A percentile compares a stretch with the other conserved stretches of the same genome.
These are phyloP conservation scores for Gnaphalium uliginosum DNA, from an alignment of 129 eudicot species.

Conservation along the genomic window DNA sequence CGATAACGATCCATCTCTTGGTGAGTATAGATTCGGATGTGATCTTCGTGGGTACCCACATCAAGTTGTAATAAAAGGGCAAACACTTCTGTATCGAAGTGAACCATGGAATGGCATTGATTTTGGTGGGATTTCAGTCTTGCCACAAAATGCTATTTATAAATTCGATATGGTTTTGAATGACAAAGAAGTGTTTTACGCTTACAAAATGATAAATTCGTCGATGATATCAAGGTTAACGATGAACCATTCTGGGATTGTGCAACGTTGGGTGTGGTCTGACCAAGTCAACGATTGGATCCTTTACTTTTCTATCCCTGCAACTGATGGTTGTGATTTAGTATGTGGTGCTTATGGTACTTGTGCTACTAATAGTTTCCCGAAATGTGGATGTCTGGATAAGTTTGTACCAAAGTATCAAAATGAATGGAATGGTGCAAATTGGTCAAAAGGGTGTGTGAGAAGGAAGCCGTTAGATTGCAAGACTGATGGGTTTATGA, in stretches of 20 bases:
- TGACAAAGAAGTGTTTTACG: constrained; percentile 37
- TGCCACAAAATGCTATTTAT: constrained; percentile 29
- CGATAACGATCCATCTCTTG: constrained; percentile 52
- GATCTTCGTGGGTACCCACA: constrained; percentile 62
- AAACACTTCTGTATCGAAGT: constrained; percentile 17
- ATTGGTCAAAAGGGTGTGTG: constrained; percentile 62
- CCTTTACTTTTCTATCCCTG: constrained; percentile 34
- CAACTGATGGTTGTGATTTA: constrained; percentile 43
- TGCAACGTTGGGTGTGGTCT: constrained; percentile 52
- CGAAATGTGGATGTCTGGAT: constrained; percentile 52
- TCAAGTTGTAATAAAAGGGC: constrained; percentile 30
- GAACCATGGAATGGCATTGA: constrained; percentile 68
- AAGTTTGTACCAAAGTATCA: constrained; percentile 43
- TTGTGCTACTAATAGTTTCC: constrained; percentile 36
- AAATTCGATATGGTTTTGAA: constrained; percentile 26
- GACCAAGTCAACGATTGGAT: constrained; percentile 43
- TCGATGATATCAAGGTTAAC: constrained; percentile 39
- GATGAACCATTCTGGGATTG: constrained; percentile 39
- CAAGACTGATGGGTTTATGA: constrained; percentile 41
- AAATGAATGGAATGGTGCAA: constrained; percentile 41
- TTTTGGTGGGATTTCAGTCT: constrained; percentile 44
- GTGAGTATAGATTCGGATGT: constrained; percentile 38
- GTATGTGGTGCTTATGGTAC: constrained; percentile 49
- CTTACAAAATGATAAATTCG: constrained; percentile 17
- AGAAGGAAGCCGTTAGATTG: constrained; percentile 43